Base-by-base conservation (phyloP, 306 rosid genomes). In the Fagus crenata region DNA sequence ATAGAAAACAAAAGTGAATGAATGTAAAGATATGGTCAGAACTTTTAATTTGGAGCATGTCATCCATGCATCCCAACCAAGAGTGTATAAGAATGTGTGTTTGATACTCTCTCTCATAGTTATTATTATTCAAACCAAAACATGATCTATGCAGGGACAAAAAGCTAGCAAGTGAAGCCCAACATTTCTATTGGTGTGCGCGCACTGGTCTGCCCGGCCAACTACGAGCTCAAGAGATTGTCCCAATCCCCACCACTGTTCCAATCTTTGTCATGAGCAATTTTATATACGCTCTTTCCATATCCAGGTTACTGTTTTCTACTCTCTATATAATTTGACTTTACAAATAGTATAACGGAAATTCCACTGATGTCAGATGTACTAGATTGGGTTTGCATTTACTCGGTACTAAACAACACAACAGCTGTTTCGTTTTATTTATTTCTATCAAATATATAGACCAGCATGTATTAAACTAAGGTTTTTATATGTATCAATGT, bases 181-280 rank as follows among this genome's bases (percentile, higher is more conserved):
- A 86, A 87, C 91, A 91, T 87, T 80, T 87, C 73, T 84, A 81
- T 89, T 76, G 92, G 77, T 84, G 85, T 61, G 72, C 82, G 81
- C 69, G 76, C 82, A 59, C 76, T 74, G 78, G 86, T 91, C 87
- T 86, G 83, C 82, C 80, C 65, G 71, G 77, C 81, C 77, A 80
- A 67, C 79, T 82, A 76, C 58, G 69, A 61, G 37, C 76, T 82
- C 56, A 49, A 70, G 18, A 69, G 67, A 32, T 75, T 72, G 82
- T 75, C 85, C 39, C 79, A 41, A 71, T 71, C 75, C 69, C 53
- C 63, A 54, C 67, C 15, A 67, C 49, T 67, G 18, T 77, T 18
- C 28, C 22, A 40, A 37, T n/a, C 15, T 37, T 4, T 5, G 2
- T 14, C 22, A 7, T 17, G 14, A 7, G 22, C 42, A 32, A 4